These are phyloP conservation scores for Peterozyma toletana DNA, from an alignment of 805 yeast genomes.

Conservation along the genomic window DNA sequence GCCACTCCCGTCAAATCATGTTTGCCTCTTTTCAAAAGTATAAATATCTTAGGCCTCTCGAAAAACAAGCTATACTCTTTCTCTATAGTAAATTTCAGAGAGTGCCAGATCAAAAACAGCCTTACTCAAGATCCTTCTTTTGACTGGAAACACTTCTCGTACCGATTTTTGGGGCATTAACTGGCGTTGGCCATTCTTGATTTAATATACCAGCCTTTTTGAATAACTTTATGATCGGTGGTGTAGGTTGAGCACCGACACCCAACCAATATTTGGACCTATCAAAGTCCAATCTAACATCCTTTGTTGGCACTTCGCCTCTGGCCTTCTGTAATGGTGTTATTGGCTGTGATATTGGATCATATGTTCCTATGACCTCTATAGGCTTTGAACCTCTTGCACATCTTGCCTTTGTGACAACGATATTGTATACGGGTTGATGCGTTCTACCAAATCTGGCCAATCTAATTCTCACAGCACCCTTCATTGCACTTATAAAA, in stretches of 20 bases:
- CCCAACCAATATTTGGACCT: conserved; percentile 95
- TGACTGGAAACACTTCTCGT: conserved; percentile 11
- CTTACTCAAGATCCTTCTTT: conserved; percentile 3
- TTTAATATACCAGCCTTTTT: conserved; percentile 70
- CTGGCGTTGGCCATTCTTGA: conserved; percentile 51
- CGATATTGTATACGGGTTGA: conserved; percentile 87
- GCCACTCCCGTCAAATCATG: too few species aligned
- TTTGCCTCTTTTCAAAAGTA: too few species aligned
- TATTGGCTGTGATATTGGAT: conserved; percentile 71
- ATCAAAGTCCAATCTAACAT: conserved; percentile 76
- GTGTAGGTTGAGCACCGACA: conserved; percentile 93
- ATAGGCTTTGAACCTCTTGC: conserved; percentile 87
- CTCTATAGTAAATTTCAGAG: too few species aligned
- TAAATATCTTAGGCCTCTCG: too few species aligned
- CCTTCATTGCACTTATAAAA: conserved; percentile 34
- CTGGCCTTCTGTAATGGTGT: conserved; percentile 50
- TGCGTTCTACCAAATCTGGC: conserved; percentile 90
- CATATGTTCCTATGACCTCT: conserved; percentile 91
- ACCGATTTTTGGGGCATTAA: conserved; percentile 13
- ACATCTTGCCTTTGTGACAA: conserved; percentile 68
- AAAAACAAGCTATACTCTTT: too few species aligned
- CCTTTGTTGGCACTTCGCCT: conserved; percentile 61
- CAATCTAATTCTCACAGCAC: conserved; percentile 78
- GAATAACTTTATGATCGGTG: conserved; percentile 68
- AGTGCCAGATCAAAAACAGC: too few species aligned